Percentiles rank a stretch among this genome's conserved stretches.
These are phyloP conservation scores for Wickerhamiella shivajii DNA, from an alignment of 805 yeast genomes.

Conservation along the genomic window DNA sequence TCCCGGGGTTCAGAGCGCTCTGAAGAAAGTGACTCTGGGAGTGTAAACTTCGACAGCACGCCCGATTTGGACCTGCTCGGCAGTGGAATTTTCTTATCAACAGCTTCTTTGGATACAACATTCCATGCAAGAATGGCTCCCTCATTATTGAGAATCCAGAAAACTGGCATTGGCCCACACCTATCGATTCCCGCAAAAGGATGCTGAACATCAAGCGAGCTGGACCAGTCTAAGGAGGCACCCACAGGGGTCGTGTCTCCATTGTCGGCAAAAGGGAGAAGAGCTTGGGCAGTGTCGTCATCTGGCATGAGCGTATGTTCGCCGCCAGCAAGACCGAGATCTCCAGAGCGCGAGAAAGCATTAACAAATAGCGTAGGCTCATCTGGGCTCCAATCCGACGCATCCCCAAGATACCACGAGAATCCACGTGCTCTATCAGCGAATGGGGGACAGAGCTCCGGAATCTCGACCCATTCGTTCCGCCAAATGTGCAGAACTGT, in stretches of 20 bases:
- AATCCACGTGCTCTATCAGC: slow-evolving; percentile 10
- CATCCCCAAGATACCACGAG: slow-evolving; percentile 10
- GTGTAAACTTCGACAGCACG: too few relatives aligned
- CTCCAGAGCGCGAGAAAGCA: slow-evolving; percentile 14
- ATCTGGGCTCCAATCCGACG: slow-evolving; percentile 6
- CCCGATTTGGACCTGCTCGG: too few relatives aligned
- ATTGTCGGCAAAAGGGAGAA: slow-evolving; percentile 12
- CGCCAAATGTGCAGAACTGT: too few relatives aligned
- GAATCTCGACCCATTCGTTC: too few relatives aligned
- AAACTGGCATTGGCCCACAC: slow-evolving; percentile 11
- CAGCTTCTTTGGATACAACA: slow-evolving; percentile 10
- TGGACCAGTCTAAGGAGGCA: slow-evolving; percentile 10
- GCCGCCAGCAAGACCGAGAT: slow-evolving; percentile 6
- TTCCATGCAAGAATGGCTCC: slow-evolving; percentile 16
- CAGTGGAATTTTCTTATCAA: not conserved
- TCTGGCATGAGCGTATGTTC: slow-evolving; percentile 3
- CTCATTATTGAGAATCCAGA: slow-evolving; percentile 15
- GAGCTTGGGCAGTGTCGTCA: slow-evolving; percentile 10
- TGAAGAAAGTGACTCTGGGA: too few relatives aligned
- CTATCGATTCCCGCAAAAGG: slow-evolving; percentile 13
- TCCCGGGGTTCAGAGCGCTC: too few relatives aligned
- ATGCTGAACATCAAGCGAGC: not conserved
- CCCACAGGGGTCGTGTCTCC: slow-evolving; percentile 15
- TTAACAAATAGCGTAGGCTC: slow-evolving; percentile 6
- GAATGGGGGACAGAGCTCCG: slow-evolving; percentile 15